These are phyloP conservation scores for Hypoxylon trugodes DNA, from an alignment of 495 filamentous ascomycete species.

Conservation along the genomic window DNA sequence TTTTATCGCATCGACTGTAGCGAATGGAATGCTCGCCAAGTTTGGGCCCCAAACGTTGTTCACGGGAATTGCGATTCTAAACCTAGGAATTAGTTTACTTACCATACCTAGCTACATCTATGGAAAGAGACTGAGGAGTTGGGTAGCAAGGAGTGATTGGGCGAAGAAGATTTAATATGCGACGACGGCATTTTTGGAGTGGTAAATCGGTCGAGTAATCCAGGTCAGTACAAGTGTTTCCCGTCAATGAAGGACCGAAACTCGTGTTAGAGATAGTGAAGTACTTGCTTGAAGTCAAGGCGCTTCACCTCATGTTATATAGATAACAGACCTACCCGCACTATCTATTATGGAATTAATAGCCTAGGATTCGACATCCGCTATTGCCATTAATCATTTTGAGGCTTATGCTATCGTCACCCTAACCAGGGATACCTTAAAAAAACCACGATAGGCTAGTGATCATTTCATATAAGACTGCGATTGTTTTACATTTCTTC, in stretches of 20 bases:
- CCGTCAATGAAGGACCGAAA: neutral
- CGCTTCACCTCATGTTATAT: neutral
- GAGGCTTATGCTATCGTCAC: neutral
- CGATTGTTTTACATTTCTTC: neutral
- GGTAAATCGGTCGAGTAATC: neutral
- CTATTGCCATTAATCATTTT: neutral
- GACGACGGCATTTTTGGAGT: neutral
- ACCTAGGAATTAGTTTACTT: conserved; percentile 42
- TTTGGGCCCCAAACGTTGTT: conserved; percentile 41
- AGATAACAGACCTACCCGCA: conserved; percentile 1
- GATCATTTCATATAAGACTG: neutral
- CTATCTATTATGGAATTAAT: neutral
- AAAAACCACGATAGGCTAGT: neutral
- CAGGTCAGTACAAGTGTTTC: neutral
- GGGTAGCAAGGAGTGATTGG: conserved; percentile 39
- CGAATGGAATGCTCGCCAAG: conserved; percentile 39
- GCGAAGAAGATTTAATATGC: conserved; percentile 26
- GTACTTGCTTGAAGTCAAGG: neutral
- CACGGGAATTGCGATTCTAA: conserved; percentile 41
- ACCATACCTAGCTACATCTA: conserved; percentile 48
- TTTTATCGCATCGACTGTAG: conserved; percentile 44
- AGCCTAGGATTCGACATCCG: neutral
- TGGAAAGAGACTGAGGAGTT: conserved; percentile 45
- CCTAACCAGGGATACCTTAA: neutral
- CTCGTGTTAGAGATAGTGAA: neutral